phyloP scores from a whole-genome alignment of 345 rosid species.

The Ricinus communis region DNA sequence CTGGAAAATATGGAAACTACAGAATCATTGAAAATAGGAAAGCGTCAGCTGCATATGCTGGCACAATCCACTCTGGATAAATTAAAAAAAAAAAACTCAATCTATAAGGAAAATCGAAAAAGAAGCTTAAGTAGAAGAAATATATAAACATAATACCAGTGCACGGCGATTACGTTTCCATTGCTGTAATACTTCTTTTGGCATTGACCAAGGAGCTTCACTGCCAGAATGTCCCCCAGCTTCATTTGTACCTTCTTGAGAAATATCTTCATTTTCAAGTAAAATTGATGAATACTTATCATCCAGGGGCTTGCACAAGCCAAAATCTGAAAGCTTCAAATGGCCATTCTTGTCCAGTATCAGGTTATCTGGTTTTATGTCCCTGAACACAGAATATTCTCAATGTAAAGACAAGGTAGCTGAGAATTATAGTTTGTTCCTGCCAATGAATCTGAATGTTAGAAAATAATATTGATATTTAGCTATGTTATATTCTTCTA shows the following conservation, averaged over 20 bases:
- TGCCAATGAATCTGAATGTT: not conserved
- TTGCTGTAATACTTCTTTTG: slow-evolving; percentile 65
- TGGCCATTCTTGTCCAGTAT: slow-evolving; percentile 93
- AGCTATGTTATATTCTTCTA: not conserved
- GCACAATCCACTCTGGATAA: not conserved
- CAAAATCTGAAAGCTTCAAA: slow-evolving; percentile 98
- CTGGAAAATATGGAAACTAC: not conserved
- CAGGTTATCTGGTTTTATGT: slow-evolving; percentile 95
- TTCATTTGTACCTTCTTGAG: slow-evolving; percentile 50
- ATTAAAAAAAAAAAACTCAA: no score
- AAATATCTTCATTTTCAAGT: slow-evolving; percentile 68
- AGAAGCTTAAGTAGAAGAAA: not conserved
- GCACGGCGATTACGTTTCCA: slow-evolving; percentile 98
- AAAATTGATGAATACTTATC: slow-evolving; percentile 80
- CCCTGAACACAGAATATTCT: slow-evolving; percentile 54
- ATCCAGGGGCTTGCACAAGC: slow-evolving; percentile 94
- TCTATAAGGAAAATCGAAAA: not conserved
- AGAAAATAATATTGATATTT: not conserved
- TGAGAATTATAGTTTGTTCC: not conserved
- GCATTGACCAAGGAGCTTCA: slow-evolving; percentile 80
- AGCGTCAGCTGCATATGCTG: slow-evolving; percentile 10
- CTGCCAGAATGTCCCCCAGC: slow-evolving; percentile 39
- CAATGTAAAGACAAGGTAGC: slow-evolving; percentile 17
- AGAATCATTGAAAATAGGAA: not conserved
- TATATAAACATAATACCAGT: slow-evolving; percentile 53